phyloP scores from a whole-genome alignment of 2,329 filamentous ascomycete genomes.

The Colletotrichum viniferum region DNA sequence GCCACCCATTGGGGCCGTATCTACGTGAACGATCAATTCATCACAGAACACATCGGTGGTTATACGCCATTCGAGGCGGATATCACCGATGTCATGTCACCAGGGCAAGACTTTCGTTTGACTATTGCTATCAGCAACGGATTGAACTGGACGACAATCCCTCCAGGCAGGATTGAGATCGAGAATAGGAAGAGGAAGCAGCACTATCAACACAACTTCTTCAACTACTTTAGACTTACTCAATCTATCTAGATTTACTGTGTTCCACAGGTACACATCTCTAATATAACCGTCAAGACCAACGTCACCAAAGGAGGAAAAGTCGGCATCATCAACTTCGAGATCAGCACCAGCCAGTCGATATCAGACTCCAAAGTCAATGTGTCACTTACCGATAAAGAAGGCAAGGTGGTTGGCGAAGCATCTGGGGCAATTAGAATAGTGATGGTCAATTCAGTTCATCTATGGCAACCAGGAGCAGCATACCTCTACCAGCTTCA shows the following conservation, averaged over 20 bases:
- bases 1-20: conserved; percentile 31
- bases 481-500: conserved; percentile 30
- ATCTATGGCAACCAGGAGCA: conserved; percentile 30
- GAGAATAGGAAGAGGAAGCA: conserved; percentile 25
- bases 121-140: conserved; percentile 34
- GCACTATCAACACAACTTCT: conserved; percentile 33
- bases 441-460: conserved; percentile 17
- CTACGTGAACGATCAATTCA: conserved; percentile 28
- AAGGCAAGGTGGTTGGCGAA: background rate
- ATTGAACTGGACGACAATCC: conserved; percentile 32
- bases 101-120: conserved; percentile 28
- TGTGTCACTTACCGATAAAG: background rate
- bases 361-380: conserved; percentile 3
- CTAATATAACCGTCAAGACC: conserved; percentile 27
- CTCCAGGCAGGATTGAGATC: conserved; percentile 24
- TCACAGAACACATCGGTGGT: conserved; percentile 28
- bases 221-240: conserved; percentile 32
- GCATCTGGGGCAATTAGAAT: conserved; percentile 7
- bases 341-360: background rate
- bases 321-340: conserved; percentile 8
- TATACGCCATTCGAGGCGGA: conserved; percentile 32
- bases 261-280: conserved; percentile 24
- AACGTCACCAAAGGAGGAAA: conserved; percentile 16
- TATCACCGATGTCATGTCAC: conserved; percentile 23
- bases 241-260: conserved; percentile 31